Percentiles rank a stretch among this genome's conserved stretches.
These are phyloP conservation scores for Chrysoporthe deuterocubensis DNA, from an alignment of 2,329 filamentous ascomycete species.

Conservation along the genomic window DNA sequence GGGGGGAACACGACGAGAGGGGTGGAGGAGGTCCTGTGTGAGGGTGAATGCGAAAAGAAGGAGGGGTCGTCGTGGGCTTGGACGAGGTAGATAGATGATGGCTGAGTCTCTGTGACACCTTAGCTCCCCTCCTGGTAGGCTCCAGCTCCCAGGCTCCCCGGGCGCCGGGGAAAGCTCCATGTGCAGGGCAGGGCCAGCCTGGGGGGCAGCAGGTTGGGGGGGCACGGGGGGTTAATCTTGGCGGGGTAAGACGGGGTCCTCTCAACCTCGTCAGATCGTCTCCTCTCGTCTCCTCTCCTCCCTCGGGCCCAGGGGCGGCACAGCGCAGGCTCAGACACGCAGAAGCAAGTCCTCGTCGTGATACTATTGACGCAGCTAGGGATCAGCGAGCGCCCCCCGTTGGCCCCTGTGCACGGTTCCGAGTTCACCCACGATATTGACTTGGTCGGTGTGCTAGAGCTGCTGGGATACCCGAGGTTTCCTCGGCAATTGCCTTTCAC, in stretches of 20 bases:
- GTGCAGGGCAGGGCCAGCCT: neutral
- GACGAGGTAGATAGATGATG: neutral
- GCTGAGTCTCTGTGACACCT: constrained; percentile 23
- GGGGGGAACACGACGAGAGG: neutral
- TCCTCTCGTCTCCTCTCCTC: neutral
- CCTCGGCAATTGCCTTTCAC: constrained; percentile 7
- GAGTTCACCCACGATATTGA: constrained; percentile 6
- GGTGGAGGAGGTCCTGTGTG: neutral
- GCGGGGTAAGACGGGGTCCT: constrained; percentile 5
- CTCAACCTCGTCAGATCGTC: neutral
- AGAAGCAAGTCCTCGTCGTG: neutral
- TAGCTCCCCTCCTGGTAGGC: constrained; percentile 16
- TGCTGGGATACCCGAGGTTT: constrained; percentile 8
- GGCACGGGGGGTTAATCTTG: neutral
- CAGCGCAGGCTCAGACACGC: neutral
- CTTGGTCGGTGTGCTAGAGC: neutral
- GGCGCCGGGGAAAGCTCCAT: constrained; percentile 3
- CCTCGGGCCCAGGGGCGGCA: no score
- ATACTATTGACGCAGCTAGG: constrained; percentile 5
- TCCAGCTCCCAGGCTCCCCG: neutral
- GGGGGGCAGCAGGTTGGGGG: neutral
- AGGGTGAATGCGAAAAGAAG: constrained; percentile 7
- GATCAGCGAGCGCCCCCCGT: neutral
- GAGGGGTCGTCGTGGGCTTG: constrained; percentile 19
- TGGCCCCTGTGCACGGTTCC: neutral